Evolutionary conservation across 108 stramenopile species (phyloP), one percentile per base, ranked within the genome.

Genomic region (Aureococcus anophagefferens): DNA sequence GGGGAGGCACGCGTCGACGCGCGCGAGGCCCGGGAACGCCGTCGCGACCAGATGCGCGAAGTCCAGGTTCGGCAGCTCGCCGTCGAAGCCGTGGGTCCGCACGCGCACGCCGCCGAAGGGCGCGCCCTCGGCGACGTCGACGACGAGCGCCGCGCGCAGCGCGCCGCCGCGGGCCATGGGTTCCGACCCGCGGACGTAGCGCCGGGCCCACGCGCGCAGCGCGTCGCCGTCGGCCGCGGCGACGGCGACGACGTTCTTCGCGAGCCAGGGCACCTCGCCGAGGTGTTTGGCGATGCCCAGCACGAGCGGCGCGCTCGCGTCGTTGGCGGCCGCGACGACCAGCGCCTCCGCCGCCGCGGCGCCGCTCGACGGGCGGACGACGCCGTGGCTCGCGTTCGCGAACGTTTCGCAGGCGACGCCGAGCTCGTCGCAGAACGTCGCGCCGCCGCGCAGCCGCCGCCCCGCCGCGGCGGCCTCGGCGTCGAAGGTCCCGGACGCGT

Each of bases 31-130:
- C 21, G 51, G 14, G 51, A 59, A 25, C 21, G 51, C 51, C 51
- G 51, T 59, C 21, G 14, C 51, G 21, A 28, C 51, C 7, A 59
- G 51, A 28, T 59, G 51, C 7, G 13, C 17, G 13, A 59, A 59
- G 51, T 59, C 51, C 51, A 59, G 51, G 51, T 59, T 59, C 51
- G 51, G 51, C 51, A 59, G 51, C 25, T 59, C 51, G 51, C 51
- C 51, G 51, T 59, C 25, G 51, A 25, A 16, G 51, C 51, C 51
- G 51, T 59, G 51, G 7, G 51, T 28, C 3, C 25, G 4, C 13
- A 44, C 9, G 9, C 9, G 5, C 40, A 44, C 5, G 40, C 9
- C 40, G 40, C 40, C 40, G 40, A 11, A 44, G 9, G 40, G 40
- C 40, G 5, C 40, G 9, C 9, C 40, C 40, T 44, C 40, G 40